Base-by-base conservation (phyloP, 1,284 basidiomycete species). In the Leccinum griseonigrum region DNA sequence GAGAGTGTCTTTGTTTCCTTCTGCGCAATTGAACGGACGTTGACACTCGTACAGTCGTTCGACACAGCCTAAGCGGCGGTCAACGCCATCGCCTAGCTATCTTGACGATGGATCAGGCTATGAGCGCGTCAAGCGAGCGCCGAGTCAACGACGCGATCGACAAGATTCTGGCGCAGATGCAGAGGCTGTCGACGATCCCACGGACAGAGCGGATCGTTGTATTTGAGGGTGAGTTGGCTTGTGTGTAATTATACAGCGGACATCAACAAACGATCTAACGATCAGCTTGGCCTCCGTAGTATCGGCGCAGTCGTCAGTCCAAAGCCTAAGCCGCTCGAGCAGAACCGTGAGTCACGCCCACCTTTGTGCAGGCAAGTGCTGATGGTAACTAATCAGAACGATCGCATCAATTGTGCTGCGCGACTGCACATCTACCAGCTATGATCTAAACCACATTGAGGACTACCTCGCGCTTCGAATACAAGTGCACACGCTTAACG, bases 141-240 rank as follows among this genome's bases (percentile, higher is more conserved):
- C 78, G 88, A 60, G 86, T 88, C 64, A 97, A 98, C 73, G 87
- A 94, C 70, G 95, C 95, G 1, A 91, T 98, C 60, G 92, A 94
- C 71, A 90, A 89, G 71, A 95, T 97, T 63, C 81, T 96, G 56
- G 79, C 83, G 59, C 83, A 85, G 26, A 79, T 88, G 58, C 85
- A 89, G 65, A 93, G 95, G 60, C 73, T 94, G 55, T 92, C 88
- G 22, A 94, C 91, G 10, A 94, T 94, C 64, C 92, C 90, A 18
- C 81, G 90, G 60, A 93, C 91, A 1, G 92, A 95, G 71, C 81
- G 90, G 34, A 92, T 96, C 55, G 89, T 94, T 8, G 93, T 96
- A 16, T 81, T 97, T 29, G 94, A 97, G 78, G 87, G 87, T 88
- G 53, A 38, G 76, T 28, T 22, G 8, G 48, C 28, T 10, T 9